Conservation (phyloP, 805 yeast species). For the Ogataea ramenticola region DNA sequence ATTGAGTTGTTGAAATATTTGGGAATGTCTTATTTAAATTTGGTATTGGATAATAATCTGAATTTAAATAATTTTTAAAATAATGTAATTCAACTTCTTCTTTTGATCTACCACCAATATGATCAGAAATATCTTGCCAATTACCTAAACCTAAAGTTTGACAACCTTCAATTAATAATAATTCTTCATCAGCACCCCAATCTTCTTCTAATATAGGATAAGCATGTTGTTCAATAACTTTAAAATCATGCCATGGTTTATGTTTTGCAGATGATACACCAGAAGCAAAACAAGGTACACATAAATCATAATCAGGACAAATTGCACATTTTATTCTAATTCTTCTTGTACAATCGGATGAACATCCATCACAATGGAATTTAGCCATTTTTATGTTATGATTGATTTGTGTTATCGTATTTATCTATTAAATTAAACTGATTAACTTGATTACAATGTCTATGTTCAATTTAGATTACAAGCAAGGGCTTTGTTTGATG, state of each 20-base stretch:
- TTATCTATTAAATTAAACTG: neutral
- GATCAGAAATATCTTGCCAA: slow-evolving; percentile 98
- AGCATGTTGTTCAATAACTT: slow-evolving; percentile 87
- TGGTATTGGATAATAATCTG: slow-evolving; percentile 80
- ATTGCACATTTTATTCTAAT: slow-evolving; percentile 88
- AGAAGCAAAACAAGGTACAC: slow-evolving; percentile 93
- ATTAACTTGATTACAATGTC: neutral
- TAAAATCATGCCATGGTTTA: slow-evolving; percentile 90
- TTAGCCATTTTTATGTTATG: slow-evolving; percentile 29
- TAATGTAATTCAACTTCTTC: slow-evolving; percentile 91
- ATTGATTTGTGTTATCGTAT: no score
- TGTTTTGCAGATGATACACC: slow-evolving; percentile 80
- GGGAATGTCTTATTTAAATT: slow-evolving; percentile 68
- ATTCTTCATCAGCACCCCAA: slow-evolving; percentile 99
- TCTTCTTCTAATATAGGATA: slow-evolving; percentile 84
- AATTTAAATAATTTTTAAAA: slow-evolving; percentile 58
- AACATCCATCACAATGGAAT: slow-evolving; percentile 92
- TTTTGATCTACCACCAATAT: slow-evolving; percentile 84
- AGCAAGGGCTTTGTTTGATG: no score
- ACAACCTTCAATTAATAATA: slow-evolving; percentile 81
- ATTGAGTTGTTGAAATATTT: slow-evolving; percentile 56
- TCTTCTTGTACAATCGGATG: slow-evolving; percentile 91
- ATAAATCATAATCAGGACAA: slow-evolving; percentile 90
- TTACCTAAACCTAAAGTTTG: slow-evolving; percentile 90
- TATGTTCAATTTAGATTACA: no score